Conservation (phyloP, 2,329 filamentous ascomycete genomes). For the Penicillium palitans region DNA sequence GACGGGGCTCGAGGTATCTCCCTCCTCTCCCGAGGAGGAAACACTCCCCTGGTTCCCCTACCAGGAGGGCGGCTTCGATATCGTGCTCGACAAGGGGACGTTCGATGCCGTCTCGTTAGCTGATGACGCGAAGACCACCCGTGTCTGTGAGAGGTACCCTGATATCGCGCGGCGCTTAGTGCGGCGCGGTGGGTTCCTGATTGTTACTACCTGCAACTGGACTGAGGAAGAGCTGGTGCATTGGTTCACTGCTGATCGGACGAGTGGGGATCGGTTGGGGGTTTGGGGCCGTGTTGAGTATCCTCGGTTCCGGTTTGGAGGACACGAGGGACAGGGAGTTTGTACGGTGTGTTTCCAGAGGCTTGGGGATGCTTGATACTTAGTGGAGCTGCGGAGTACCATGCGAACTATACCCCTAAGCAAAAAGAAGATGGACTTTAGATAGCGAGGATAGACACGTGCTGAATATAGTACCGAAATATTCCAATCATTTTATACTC, state of each 20-base stretch:
- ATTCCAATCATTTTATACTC: neutral
- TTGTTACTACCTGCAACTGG: conserved; percentile 98
- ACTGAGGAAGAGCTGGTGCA: conserved; percentile 78
- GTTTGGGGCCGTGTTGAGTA: conserved; percentile 73
- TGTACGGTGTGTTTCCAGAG: conserved; percentile 79
- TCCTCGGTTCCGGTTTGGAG: conserved; percentile 84
- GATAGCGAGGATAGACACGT: neutral
- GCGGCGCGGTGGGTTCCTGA: conserved; percentile 67
- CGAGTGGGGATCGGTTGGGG: conserved; percentile 50
- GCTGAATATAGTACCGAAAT: neutral
- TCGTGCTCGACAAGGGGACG: conserved; percentile 96
- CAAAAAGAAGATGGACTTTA: neutral
- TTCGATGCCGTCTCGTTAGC: conserved; percentile 90
- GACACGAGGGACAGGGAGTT: conserved; percentile 82
- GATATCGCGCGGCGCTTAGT: conserved; percentile 68
- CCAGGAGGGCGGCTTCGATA: conserved; percentile 67
- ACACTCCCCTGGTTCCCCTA: conserved; percentile 42
- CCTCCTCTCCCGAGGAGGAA: neutral
- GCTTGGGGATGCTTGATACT: conserved; percentile 21
- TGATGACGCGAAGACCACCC: conserved; percentile 39
- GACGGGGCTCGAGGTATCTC: conserved; percentile 33
- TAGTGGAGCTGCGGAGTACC: neutral
- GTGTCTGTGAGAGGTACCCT: conserved; percentile 74
- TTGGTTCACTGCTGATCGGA: conserved; percentile 67
- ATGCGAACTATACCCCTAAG: neutral